Conservation (phyloP, 805 yeast genomes). For the Kodamaea hsintzibuensis region DNA sequence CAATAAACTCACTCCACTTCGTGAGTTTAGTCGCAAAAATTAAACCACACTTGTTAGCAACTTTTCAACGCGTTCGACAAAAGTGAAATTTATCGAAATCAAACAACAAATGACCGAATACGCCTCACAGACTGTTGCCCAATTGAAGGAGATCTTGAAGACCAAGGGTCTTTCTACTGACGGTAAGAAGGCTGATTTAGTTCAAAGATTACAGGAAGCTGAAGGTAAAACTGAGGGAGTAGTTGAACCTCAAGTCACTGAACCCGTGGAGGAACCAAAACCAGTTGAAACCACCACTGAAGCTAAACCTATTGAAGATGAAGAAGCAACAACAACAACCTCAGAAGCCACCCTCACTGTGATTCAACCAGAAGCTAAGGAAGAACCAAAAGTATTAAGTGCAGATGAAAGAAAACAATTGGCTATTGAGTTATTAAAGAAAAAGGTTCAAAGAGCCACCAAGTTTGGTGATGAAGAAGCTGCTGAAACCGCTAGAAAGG, state of each 20-base stretch:
- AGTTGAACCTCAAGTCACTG: slow-evolving; percentile 15
- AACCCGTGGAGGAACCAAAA: slow-evolving; percentile 14
- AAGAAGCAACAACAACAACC: background rate
- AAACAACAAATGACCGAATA: slow-evolving; percentile 48
- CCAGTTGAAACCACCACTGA: slow-evolving; percentile 12
- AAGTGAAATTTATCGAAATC: slow-evolving; percentile 5
- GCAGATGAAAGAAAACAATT: slow-evolving; percentile 71
- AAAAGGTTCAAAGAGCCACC: slow-evolving; percentile 69
- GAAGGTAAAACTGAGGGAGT: slow-evolving; percentile 34
- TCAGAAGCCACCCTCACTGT: slow-evolving; percentile 14
- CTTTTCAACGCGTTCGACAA: slow-evolving; percentile 2
- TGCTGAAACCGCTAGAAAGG: slow-evolving; percentile 56
- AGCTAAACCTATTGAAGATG: slow-evolving; percentile 5
- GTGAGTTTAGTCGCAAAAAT: background rate
- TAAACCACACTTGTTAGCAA: background rate
- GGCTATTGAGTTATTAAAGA: slow-evolving; percentile 66
- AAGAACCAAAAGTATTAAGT: slow-evolving; percentile 44
- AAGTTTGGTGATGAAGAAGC: slow-evolving; percentile 73
- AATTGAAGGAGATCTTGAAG: slow-evolving; percentile 76
- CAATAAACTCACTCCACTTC: no score
- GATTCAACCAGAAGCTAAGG: slow-evolving; percentile 23
- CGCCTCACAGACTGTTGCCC: slow-evolving; percentile 74
- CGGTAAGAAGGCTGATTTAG: slow-evolving; percentile 81
- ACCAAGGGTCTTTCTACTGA: slow-evolving; percentile 62
- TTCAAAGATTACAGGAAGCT: slow-evolving; percentile 61